Percentiles rank a stretch among this genome's conserved stretches.
Conservation (phyloP, 139 green algal genomes). For the Zygnema cylindricum region DNA sequence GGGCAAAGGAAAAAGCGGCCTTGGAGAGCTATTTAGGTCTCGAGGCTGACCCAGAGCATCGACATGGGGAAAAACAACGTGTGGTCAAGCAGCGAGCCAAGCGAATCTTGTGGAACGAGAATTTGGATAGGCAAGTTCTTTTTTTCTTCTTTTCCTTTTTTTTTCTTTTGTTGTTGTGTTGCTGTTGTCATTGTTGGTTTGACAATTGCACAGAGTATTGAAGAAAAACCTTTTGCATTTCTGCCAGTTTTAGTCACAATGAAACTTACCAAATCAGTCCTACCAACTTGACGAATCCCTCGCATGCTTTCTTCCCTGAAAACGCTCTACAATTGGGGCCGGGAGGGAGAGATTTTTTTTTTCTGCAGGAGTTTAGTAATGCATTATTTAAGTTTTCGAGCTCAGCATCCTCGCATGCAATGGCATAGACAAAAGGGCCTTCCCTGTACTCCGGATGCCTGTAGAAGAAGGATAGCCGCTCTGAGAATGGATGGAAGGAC, state of each 20-base stretch:
- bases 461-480: background rate
- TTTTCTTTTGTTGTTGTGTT: too few species aligned
- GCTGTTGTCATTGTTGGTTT: too few species aligned
- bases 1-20: background rate
- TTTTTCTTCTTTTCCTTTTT: too few species aligned
- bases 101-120: background rate
- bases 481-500: constrained; percentile 21
- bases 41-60: too few species aligned
- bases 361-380: background rate
- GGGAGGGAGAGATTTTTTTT: background rate
- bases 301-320: too few species aligned
- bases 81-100: background rate
- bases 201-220: too few species aligned
- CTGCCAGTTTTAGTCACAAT: too few species aligned
- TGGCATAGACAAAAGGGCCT: constrained; percentile 25
- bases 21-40: too few species aligned
- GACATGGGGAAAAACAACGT: background rate
- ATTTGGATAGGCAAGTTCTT: background rate
- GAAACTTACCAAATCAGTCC: too few species aligned
- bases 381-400: background rate
- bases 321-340: too few species aligned
- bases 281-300: too few species aligned
- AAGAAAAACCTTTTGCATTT: too few species aligned
- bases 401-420: constrained; percentile 23
- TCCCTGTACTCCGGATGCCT: constrained; percentile 16